A percentile compares a stretch with the other conserved stretches of the same genome.
Evolutionary conservation across 495 filamentous ascomycete species (phyloP).

Genomic region (Penicillium crystallinum): DNA sequence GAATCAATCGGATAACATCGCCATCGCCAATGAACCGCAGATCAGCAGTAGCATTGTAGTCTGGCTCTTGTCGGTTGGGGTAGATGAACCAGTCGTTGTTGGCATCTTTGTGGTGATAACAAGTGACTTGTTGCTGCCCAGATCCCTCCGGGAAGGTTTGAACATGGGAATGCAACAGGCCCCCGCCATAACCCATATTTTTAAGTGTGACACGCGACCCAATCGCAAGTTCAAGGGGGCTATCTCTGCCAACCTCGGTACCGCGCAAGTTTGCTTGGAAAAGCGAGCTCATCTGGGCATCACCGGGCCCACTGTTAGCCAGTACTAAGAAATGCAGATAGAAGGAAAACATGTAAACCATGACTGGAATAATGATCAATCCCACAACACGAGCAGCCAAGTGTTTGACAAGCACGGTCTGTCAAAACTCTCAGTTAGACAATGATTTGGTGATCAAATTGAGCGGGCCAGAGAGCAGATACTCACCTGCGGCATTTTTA

Average conservation of each 20-base stretch:
- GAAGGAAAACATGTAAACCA: constrained; percentile 93
- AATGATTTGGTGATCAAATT: background rate
- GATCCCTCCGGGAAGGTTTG: constrained; percentile 97
- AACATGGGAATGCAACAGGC: constrained; percentile 94
- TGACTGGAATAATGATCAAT: constrained; percentile 77
- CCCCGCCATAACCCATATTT: constrained; percentile 98
- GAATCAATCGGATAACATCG: constrained; percentile 79
- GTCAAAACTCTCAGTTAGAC: background rate
- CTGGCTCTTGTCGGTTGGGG: constrained; percentile 70
- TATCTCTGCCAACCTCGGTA: constrained; percentile 89
- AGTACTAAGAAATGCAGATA: constrained; percentile 88
- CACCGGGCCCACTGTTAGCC: constrained; percentile 90
- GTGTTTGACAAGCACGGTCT: constrained; percentile 72
- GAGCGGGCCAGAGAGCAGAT: background rate
- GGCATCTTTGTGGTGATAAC: constrained; percentile 98
- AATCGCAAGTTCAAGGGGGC: constrained; percentile 82
- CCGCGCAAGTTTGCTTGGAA: constrained; percentile 96
- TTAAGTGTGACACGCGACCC: constrained; percentile 92
- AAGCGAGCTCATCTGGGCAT: constrained; percentile 98
- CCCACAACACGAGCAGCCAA: constrained; percentile 75
- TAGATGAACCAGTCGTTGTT: constrained; percentile 99
- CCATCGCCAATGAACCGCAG: constrained; percentile 74
- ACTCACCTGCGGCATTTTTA: constrained; percentile 77
- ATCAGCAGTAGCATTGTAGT: constrained; percentile 63
- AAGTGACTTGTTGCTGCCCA: constrained; percentile 91